Evolutionary conservation across 768 basidiomycete species (phyloP).

Genomic region (Dacryopinax primogenitus): DNA sequence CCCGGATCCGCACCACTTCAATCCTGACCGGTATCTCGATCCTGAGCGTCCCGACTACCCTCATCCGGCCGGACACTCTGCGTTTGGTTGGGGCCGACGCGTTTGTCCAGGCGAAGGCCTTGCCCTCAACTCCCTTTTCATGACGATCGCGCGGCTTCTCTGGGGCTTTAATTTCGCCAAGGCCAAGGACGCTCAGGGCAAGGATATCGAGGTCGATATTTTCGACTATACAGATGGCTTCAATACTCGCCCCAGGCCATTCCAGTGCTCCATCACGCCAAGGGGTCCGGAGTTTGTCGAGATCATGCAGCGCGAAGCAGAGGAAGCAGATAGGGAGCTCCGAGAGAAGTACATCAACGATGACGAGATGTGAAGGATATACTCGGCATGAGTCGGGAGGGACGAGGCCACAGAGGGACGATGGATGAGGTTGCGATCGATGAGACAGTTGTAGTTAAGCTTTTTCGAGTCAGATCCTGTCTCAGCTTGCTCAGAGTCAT

Average conservation of each 20-base stretch:
- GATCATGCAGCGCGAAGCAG: background rate
- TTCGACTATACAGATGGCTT: slow-evolving; percentile 1
- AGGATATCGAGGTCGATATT: slow-evolving; percentile 4
- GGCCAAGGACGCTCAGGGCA: slow-evolving; percentile 8
- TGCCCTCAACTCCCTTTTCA: slow-evolving; percentile 11
- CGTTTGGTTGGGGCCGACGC: background rate
- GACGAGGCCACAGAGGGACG: background rate
- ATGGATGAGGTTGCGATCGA: too few species aligned
- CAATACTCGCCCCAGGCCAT: background rate
- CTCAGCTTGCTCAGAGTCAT: too few species aligned
- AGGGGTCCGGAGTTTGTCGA: background rate
- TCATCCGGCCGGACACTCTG: background rate
- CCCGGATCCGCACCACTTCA: slow-evolving; percentile 12
- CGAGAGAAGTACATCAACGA: slow-evolving; percentile 5
- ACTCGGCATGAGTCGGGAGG: background rate
- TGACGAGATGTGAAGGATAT: background rate
- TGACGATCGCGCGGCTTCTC: slow-evolving; percentile 16
- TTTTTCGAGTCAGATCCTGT: too few species aligned
- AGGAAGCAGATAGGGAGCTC: slow-evolving; percentile 1
- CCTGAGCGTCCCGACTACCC: slow-evolving; percentile 1
- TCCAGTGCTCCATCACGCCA: background rate
- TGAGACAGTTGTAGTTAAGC: too few species aligned
- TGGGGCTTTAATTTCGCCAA: slow-evolving; percentile 16
- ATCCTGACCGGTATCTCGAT: background rate
- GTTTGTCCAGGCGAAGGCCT: background rate